Base-by-base conservation (phyloP, 352 stramenopile genomes). In the Synura sp. region DNA sequence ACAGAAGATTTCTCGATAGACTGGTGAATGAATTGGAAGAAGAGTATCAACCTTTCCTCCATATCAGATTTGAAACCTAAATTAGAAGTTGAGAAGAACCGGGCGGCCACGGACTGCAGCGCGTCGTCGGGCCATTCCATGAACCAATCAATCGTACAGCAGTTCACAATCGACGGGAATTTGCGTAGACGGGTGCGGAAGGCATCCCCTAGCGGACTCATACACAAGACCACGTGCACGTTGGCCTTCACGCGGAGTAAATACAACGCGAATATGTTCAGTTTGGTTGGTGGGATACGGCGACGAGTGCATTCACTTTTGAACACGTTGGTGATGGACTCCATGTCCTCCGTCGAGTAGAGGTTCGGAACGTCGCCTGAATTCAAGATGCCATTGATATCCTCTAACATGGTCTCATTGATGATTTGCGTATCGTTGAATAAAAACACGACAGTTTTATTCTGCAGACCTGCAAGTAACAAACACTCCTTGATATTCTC, bases 361-460 rank as follows among this genome's bases (percentile, higher is more conserved):
- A 98, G 80, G 73, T 97, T 97, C 0, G 93, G 93, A 0, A 98
- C 89, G 57, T 97, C 92, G 19, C 93, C 93, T 27, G 90, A 95
- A 84, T 97, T 98, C 0, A 98, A 85, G 1, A 98, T 89, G 79
- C 91, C 94, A 83, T 98, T 98, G 74, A 98, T 92, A 80, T 98
- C 93, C 83, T 98, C 93, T 0, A 98, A 80, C 92, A 98, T 97
- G 9, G 90, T 89, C 78, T 98, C 93, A 59, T 96, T 85, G 2
- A 97, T 90, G 69, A 98, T 96, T 81, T 97, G 91, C 0, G 94
- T 93, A 79, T 98, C 93, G 0, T 90, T 96, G 74, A 98, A 97
- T 4, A 98, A 85, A 71, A 98, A 97, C 0, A 97, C 90, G 3
- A 93, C 88, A 0, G 88, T 89, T 35, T 95, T 95, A 77, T 97